Percentiles rank a stretch among this genome's conserved stretches.
These are phyloP conservation scores for Backusella westeae DNA, from an alignment of 192 early-diverging fungal genomes.

Conservation along the genomic window DNA sequence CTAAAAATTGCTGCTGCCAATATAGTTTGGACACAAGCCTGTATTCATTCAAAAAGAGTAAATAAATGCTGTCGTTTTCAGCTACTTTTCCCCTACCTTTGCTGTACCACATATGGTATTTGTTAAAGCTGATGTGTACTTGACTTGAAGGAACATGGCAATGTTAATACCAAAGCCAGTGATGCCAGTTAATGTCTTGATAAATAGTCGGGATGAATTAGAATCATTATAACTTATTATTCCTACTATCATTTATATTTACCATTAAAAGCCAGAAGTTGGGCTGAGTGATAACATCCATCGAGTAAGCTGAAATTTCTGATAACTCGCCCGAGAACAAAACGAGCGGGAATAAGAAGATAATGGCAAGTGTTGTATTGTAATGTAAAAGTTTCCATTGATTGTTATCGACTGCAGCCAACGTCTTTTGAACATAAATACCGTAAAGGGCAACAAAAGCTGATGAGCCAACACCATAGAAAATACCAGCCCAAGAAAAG, in stretches of 20 bases:
- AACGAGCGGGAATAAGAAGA: conserved; percentile 55
- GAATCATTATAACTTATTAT: neutral
- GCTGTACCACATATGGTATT: conserved; percentile 70
- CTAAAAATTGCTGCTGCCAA: conserved; percentile 57
- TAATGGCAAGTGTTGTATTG: conserved; percentile 59
- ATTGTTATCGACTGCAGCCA: conserved; percentile 56
- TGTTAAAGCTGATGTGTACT: conserved; percentile 63
- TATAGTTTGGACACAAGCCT: conserved; percentile 61
- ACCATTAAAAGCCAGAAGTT: conserved; percentile 63
- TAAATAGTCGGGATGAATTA: neutral
- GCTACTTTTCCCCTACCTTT: conserved; percentile 32
- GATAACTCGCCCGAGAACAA: conserved; percentile 57
- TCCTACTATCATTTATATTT: neutral
- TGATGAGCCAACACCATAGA: conserved; percentile 61
- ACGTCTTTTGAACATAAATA: conserved; percentile 67
- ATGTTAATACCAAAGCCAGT: conserved; percentile 66
- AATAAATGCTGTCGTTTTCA: neutral
- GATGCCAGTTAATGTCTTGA: conserved; percentile 48
- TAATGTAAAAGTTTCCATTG: conserved; percentile 67
- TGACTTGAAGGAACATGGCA: conserved; percentile 68
- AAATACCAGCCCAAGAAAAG: conserved; percentile 59
- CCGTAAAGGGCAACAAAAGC: conserved; percentile 67
- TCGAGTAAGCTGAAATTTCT: conserved; percentile 39
- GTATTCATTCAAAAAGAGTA: neutral
- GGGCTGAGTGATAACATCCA: conserved; percentile 43